phyloP scores from a whole-genome alignment of 2,329 filamentous ascomycete genomes.

The Colletotrichum simmondsii region DNA sequence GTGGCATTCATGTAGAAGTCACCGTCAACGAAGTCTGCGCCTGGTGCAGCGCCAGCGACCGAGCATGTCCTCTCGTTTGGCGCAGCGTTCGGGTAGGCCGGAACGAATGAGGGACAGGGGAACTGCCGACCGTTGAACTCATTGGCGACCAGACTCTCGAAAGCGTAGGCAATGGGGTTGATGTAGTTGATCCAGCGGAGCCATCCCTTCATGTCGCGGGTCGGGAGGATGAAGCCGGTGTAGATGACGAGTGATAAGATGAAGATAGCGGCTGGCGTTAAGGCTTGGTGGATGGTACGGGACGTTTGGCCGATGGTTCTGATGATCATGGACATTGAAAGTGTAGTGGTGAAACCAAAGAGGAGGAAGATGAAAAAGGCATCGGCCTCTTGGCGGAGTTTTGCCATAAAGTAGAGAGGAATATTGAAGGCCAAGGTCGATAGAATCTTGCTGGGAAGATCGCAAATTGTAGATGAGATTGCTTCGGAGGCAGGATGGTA shows the following conservation, averaged over 20 bases:
- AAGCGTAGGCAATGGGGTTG: constrained; percentile 66
- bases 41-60: constrained; percentile 55
- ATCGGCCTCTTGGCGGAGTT: constrained; percentile 64
- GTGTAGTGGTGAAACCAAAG: constrained; percentile 58
- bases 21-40: constrained; percentile 53
- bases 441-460: constrained; percentile 43
- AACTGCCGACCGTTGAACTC: constrained; percentile 67
- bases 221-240: constrained; percentile 62
- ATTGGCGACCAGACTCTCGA: constrained; percentile 75
- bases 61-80: constrained; percentile 51
- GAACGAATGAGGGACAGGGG: constrained; percentile 37
- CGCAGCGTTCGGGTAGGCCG: constrained; percentile 35
- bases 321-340: constrained; percentile 62
- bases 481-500: constrained; percentile 44
- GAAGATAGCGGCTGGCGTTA: constrained; percentile 62
- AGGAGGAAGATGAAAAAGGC: constrained; percentile 65
- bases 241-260: constrained; percentile 65
- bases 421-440: constrained; percentile 70
- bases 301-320: constrained; percentile 61
- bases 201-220: constrained; percentile 50
- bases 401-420: constrained; percentile 73
- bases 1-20: constrained; percentile 53
- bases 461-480: constrained; percentile 22
- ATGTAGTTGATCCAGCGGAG: constrained; percentile 67
- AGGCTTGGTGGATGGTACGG: constrained; percentile 61